These are phyloP conservation scores for Suillus decipiens DNA, from an alignment of 768 basidiomycete genomes.

Conservation along the genomic window DNA sequence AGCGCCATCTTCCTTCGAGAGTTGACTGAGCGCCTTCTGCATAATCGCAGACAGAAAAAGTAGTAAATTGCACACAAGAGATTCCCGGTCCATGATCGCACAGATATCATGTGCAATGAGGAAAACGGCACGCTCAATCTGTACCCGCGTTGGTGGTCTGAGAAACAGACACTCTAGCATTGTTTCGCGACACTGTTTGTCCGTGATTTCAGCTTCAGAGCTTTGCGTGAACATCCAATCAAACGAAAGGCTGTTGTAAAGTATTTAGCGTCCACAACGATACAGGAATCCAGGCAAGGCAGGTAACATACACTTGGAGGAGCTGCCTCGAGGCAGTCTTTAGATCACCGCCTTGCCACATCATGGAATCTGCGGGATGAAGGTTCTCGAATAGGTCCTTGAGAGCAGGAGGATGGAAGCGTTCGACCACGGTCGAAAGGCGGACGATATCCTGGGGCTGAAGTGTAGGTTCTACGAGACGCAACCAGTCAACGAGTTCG, in stretches of 20 bases:
- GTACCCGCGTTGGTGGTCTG: constrained; percentile 23
- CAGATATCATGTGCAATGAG: constrained; percentile 40
- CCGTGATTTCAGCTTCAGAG: constrained; percentile 21
- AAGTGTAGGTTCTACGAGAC: constrained; percentile 44
- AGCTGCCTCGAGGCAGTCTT: neutral
- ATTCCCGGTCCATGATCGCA: constrained; percentile 19
- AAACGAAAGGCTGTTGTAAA: constrained; percentile 36
- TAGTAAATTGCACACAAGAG: constrained; percentile 35
- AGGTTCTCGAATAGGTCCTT: constrained; percentile 44
- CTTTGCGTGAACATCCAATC: constrained; percentile 47
- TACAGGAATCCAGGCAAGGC: neutral
- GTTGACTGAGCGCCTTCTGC: constrained; percentile 22
- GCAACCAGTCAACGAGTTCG: constrained; percentile 66
- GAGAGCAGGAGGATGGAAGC: constrained; percentile 45
- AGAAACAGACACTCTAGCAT: constrained; percentile 39
- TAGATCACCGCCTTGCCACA: constrained; percentile 38
- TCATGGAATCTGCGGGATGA: constrained; percentile 40
- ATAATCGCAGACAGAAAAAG: constrained; percentile 42
- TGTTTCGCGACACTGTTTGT: constrained; percentile 27
- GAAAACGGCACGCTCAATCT: constrained; percentile 38
- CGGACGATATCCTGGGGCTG: constrained; percentile 40
- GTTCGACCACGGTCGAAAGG: constrained; percentile 40
- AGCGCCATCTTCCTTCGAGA: constrained; percentile 34
- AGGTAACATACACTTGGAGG: constrained; percentile 1
- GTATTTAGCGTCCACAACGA: neutral